phyloP scores from a whole-genome alignment of 495 filamentous ascomycete species.

The Xanthoparmelia taractica region DNA sequence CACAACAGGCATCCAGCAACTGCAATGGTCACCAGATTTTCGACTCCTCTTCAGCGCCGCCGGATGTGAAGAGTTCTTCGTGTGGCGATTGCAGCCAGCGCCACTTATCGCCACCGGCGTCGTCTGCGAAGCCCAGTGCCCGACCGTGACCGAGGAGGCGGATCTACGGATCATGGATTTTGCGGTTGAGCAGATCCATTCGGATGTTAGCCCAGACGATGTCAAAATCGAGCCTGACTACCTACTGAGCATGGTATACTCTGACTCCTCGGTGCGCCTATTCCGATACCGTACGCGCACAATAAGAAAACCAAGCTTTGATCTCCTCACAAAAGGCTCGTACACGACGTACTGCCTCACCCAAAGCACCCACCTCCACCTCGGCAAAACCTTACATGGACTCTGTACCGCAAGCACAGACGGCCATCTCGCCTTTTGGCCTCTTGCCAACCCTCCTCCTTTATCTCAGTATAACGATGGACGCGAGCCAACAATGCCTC shows the following conservation, averaged over 20 bases:
- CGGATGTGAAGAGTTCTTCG: constrained; percentile 79
- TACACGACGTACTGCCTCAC: constrained; percentile 80
- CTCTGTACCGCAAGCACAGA: constrained; percentile 57
- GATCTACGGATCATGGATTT: constrained; percentile 79
- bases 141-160: constrained; percentile 48
- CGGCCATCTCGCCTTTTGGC: constrained; percentile 52
- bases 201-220: constrained; percentile 14
- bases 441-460: constrained; percentile 26
- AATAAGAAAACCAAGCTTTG: constrained; percentile 40
- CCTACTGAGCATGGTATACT: constrained; percentile 60
- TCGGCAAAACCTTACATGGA: constrained; percentile 12
- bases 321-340: constrained; percentile 45
- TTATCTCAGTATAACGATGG: too few species aligned
- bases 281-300: constrained; percentile 49
- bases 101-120: constrained; percentile 50
- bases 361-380: constrained; percentile 49
- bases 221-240: constrained; percentile 26
- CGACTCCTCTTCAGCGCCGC: constrained; percentile 73
- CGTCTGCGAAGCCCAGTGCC: constrained; percentile 54
- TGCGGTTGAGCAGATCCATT: constrained; percentile 37
- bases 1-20: constrained; percentile 71
- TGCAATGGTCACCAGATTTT: constrained; percentile 61
- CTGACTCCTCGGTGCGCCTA: constrained; percentile 65
- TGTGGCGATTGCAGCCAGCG: constrained; percentile 61
- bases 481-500: constrained; percentile 12